Conservation (phyloP, 1,139 yeast genomes). For the Diutina rugosa region DNA sequence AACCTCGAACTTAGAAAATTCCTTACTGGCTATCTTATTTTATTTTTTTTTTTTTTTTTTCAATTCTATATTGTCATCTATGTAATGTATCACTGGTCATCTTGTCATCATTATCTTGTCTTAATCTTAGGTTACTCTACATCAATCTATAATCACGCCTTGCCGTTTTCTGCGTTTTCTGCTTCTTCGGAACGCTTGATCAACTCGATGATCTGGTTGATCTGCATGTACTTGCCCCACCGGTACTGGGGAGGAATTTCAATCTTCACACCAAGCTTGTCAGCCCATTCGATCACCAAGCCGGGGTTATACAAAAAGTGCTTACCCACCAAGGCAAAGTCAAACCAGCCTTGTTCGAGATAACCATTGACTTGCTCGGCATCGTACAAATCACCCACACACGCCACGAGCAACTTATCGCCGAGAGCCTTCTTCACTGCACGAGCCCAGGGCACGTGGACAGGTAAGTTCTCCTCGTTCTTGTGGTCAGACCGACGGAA, state of each 20-base stretch:
- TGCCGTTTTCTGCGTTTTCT: neutral
- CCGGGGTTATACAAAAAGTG: constrained; percentile 36
- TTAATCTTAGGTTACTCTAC: too few relatives aligned
- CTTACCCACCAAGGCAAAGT: constrained; percentile 32
- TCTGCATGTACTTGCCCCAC: constrained; percentile 10
- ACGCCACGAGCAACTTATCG: constrained; percentile 24
- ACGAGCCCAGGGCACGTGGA: constrained; percentile 25
- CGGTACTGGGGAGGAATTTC: constrained; percentile 22
- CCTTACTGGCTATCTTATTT: too few relatives aligned
- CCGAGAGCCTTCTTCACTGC: constrained; percentile 32
- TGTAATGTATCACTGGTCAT: too few relatives aligned
- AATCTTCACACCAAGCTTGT: constrained; percentile 28
- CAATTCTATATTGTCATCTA: too few relatives aligned
- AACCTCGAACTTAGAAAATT: too few relatives aligned
- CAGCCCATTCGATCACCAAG: constrained; percentile 36
- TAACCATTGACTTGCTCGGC: constrained; percentile 22
- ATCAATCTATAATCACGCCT: neutral
- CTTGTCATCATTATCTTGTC: too few relatives aligned
- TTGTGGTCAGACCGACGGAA: constrained; percentile 6
- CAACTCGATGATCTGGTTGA: constrained; percentile 4
- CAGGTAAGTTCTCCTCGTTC: constrained; percentile 3
- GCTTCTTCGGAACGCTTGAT: neutral
- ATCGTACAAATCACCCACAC: constrained; percentile 32
- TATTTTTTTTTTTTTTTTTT: too few relatives aligned
- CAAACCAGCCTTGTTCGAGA: constrained; percentile 28